Evolutionary conservation across 140 eudicot genomes (phyloP).

Genomic region (Bidens hawaiensis): DNA sequence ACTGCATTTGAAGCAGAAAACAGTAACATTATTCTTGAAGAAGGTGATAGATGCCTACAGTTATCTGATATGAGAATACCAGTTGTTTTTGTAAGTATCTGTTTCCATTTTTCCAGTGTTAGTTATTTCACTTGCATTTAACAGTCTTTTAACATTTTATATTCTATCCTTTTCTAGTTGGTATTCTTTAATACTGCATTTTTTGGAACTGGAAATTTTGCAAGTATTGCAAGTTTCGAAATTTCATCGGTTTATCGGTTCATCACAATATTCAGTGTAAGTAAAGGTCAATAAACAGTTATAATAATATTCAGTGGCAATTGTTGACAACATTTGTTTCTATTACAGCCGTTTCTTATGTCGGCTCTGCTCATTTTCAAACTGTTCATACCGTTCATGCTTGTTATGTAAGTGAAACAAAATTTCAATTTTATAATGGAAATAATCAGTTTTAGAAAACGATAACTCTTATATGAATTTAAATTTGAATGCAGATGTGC

Average conservation of each 20-base stretch:
- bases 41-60: constrained; percentile 58
- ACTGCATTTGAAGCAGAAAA: constrained; percentile 36
- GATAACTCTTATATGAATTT: neutral
- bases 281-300: constrained; percentile 28
- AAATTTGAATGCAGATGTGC: constrained; percentile 66
- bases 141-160: constrained; percentile 2
- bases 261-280: constrained; percentile 94
- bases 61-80: constrained; percentile 84
- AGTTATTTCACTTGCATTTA: constrained; percentile 4
- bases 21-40: constrained; percentile 39
- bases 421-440: neutral
- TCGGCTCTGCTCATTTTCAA: constrained; percentile 95
- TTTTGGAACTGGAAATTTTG: constrained; percentile 97
- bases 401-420: constrained; percentile 78
- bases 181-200: constrained; percentile 90
- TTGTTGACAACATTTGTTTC: constrained; percentile 17
- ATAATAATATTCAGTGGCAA: neutral
- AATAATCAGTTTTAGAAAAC: neutral
- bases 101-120: neutral
- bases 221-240: constrained; percentile 99
- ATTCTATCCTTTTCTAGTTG: constrained; percentile 42
- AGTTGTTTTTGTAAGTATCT: constrained; percentile 69
- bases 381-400: constrained; percentile 82
- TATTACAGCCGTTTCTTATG: constrained; percentile 93
- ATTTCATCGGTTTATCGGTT: constrained; percentile 97